These are phyloP conservation scores for Helminthosporium solani DNA, from an alignment of 2,329 filamentous ascomycete species.

Conservation along the genomic window DNA sequence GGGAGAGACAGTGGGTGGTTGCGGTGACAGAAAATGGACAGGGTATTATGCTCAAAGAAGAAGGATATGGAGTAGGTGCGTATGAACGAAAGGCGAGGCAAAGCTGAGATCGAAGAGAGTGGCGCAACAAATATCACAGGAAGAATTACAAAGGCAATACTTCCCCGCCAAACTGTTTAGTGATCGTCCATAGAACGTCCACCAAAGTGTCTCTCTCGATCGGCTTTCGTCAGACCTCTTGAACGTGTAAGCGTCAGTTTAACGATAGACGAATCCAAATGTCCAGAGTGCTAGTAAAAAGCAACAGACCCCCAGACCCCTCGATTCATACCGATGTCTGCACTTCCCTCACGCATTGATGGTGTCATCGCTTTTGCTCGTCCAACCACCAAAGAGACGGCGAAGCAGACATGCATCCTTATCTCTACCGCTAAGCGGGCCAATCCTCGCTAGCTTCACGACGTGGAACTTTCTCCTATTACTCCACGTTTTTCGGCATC, in stretches of 20 bases:
- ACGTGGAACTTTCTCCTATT: background rate
- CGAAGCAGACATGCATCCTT: conserved; percentile 31
- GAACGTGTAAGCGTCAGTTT: conserved; percentile 1
- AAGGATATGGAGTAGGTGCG: background rate
- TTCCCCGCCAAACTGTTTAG: background rate
- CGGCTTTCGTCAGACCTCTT: background rate
- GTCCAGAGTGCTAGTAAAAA: conserved; percentile 3
- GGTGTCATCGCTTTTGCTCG: conserved; percentile 4
- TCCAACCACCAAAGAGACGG: conserved; percentile 7
- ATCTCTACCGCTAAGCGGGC: conserved; percentile 28
- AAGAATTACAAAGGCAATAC: background rate
- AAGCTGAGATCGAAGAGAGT: no score
- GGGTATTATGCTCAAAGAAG: conserved; percentile 2
- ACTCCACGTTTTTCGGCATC: background rate
- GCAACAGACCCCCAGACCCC: conserved; percentile 1
- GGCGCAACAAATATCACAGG: background rate
- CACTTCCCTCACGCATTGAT: conserved; percentile 14
- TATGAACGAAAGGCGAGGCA: background rate
- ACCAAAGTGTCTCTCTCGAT: background rate
- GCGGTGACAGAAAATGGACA: background rate
- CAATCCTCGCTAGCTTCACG: conserved; percentile 6
- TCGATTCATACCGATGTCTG: conserved; percentile 18
- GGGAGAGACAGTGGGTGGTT: background rate
- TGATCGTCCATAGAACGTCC: background rate
- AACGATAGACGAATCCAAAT: conserved; percentile 2